A percentile compares a stretch with the other conserved stretches of the same genome.
These are phyloP conservation scores for Cryphonectria naterciae DNA, from an alignment of 2,329 filamentous ascomycete genomes.

Conservation along the genomic window DNA sequence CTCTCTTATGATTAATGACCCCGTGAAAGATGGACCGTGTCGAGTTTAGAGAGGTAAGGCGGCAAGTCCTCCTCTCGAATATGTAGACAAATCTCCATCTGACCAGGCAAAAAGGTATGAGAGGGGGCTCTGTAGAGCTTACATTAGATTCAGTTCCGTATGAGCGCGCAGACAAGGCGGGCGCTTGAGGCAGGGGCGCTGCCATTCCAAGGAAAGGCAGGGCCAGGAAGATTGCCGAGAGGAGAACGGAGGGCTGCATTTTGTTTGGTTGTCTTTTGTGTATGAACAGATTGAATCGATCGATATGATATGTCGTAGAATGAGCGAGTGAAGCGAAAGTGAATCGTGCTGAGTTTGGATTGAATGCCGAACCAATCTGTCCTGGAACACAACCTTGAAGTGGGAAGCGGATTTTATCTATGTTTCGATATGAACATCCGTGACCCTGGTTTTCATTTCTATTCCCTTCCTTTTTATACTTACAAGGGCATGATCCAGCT, in stretches of 20 bases:
- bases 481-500: background rate
- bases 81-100: background rate
- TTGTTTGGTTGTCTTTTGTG: background rate
- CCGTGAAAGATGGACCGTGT: background rate
- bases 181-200: constrained; percentile 3
- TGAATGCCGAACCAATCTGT: background rate
- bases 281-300: background rate
- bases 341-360: background rate
- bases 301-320: background rate
- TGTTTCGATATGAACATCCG: background rate
- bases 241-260: background rate
- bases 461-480: background rate
- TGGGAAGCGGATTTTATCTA: background rate
- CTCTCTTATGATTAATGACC: background rate
- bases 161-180: background rate
- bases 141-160: background rate
- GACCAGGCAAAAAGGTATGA: background rate
- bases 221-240: constrained; percentile 19
- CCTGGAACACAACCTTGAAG: background rate
- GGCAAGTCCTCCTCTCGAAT: background rate
- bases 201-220: constrained; percentile 12
- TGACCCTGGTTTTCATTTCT: background rate
- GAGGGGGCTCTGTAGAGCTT: too few relatives aligned
- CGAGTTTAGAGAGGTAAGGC: background rate
- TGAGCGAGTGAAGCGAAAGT: background rate